Percentiles rank a stretch among this genome's conserved stretches.
These are phyloP conservation scores for Melastoma malabathricum DNA, from an alignment of 345 rosid genomes.

Conservation along the genomic window DNA sequence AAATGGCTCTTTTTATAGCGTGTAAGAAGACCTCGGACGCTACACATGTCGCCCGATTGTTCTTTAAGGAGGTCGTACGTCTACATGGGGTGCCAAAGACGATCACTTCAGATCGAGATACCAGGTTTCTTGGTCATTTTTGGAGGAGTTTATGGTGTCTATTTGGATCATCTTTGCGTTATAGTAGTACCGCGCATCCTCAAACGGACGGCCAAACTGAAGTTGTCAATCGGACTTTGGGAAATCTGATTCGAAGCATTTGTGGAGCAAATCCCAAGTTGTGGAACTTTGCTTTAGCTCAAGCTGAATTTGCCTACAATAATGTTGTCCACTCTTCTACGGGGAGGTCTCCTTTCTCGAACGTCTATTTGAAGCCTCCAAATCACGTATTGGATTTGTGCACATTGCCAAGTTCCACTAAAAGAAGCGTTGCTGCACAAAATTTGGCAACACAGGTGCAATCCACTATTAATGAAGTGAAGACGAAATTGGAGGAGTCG, in stretches of 20 bases:
- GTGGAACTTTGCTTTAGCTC: background rate
- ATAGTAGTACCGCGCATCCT: background rate
- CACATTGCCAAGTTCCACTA: background rate
- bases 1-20: background rate
- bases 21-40: background rate
- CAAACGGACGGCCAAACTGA: background rate
- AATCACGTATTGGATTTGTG: background rate
- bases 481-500: background rate
- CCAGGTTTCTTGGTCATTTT: background rate
- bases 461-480: background rate
- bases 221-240: background rate
- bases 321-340: accelerated
- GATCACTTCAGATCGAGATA: background rate
- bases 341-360: background rate
- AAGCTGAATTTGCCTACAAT: background rate
- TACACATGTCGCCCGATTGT: background rate
- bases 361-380: background rate
- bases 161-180: background rate
- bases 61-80: background rate
- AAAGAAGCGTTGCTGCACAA: background rate
- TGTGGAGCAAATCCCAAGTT: background rate
- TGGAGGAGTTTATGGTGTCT: background rate
- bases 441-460: background rate
- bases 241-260: background rate
- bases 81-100: background rate